phyloP scores from a whole-genome alignment of 2,329 filamentous ascomycete species.

The Talaromyces islandicus region DNA sequence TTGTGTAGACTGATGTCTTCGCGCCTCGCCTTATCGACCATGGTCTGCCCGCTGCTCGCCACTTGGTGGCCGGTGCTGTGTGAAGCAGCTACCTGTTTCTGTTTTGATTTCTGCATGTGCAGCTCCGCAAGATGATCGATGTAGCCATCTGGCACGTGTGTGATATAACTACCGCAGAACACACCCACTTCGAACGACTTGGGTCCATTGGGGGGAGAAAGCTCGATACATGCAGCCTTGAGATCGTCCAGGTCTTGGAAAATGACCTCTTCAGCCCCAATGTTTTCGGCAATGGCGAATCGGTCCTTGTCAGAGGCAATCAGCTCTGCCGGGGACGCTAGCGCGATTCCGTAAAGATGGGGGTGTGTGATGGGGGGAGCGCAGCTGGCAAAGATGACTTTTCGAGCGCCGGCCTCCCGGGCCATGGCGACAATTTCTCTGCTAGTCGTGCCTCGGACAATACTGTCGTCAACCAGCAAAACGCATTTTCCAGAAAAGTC shows the following conservation, averaged over 20 bases:
- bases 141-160: conserved; percentile 70
- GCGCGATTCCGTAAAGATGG: conserved; percentile 61
- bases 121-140: conserved; percentile 56
- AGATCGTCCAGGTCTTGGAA: conserved; percentile 74
- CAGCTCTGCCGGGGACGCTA: conserved; percentile 62
- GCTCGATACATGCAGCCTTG: conserved; percentile 69
- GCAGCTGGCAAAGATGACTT: conserved; percentile 78
- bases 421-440: conserved; percentile 79
- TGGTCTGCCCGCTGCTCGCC: conserved; percentile 3
- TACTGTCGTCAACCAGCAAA: conserved; percentile 80
- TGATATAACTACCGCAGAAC: conserved; percentile 83
- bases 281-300: conserved; percentile 58
- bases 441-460: conserved; percentile 79
- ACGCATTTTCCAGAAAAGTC: conserved; percentile 80
- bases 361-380: conserved; percentile 77
- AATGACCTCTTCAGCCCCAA: conserved; percentile 70
- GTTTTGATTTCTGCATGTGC: conserved; percentile 6
- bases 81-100: background rate
- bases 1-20: conserved; percentile 11
- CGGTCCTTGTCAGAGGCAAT: conserved; percentile 63
- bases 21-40: conserved; percentile 6
- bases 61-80: background rate
- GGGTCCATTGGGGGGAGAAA: conserved; percentile 51
- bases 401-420: conserved; percentile 72
- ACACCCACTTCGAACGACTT: conserved; percentile 82